Conservation (phyloP, 2,329 filamentous ascomycete species). For the Aspergillus luchuensis region DNA sequence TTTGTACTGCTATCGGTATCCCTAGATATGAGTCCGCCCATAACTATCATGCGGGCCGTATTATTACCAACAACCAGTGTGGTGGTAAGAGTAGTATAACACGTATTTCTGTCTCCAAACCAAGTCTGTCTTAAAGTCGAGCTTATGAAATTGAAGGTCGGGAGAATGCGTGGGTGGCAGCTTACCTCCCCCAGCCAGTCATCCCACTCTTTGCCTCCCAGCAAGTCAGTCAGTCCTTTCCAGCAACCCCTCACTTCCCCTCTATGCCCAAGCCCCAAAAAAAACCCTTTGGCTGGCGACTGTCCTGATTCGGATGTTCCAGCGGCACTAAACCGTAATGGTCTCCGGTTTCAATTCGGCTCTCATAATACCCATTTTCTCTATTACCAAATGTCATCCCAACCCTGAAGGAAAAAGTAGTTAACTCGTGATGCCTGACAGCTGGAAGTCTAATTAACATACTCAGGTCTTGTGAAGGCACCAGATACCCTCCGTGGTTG, state of each 20-base stretch:
- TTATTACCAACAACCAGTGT: not conserved
- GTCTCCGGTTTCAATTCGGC: not conserved
- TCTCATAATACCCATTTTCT: not conserved
- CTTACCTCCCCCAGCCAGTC: not conserved
- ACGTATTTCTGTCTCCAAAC: not conserved
- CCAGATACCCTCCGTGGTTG: not conserved
- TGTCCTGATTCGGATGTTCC: not conserved
- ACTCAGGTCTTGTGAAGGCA: not conserved
- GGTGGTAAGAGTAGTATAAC: not conserved
- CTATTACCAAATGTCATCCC: not conserved
- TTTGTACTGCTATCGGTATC: not conserved
- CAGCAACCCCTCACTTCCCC: slow-evolving; percentile 2
- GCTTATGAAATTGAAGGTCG: not conserved
- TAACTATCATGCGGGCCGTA: not conserved
- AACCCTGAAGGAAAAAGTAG: not conserved
- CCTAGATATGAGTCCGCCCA: not conserved
- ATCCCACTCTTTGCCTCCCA: not conserved
- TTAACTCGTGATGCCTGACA: not conserved
- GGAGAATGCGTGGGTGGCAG: not conserved
- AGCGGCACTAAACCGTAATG: slow-evolving; percentile 3
- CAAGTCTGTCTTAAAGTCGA: not conserved
- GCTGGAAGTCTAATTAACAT: not conserved
- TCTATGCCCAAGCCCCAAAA: slow-evolving; percentile 1
- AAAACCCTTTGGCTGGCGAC: not conserved
- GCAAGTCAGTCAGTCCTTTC: not conserved